These are phyloP conservation scores for Apocynum venetum DNA, from an alignment of 257 asterid species.

Conservation along the genomic window DNA sequence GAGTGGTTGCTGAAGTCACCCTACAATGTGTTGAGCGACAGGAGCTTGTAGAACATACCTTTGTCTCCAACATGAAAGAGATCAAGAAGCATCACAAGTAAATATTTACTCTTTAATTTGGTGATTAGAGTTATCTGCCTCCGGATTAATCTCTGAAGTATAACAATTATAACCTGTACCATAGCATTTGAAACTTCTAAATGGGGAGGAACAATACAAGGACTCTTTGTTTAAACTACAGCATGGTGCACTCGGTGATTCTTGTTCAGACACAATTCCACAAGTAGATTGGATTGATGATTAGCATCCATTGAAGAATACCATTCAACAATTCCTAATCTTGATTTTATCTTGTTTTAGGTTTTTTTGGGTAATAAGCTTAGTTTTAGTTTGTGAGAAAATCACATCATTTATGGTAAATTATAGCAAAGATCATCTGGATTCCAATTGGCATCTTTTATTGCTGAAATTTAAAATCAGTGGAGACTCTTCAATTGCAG, in stretches of 20 bases:
- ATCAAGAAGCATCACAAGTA: constrained; percentile 93
- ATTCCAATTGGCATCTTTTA: not conserved
- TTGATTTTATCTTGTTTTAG: not conserved
- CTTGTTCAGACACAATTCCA: not conserved
- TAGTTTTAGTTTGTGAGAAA: not conserved
- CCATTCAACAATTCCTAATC: not conserved
- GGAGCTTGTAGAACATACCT: constrained; percentile 93
- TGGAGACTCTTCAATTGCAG: not conserved
- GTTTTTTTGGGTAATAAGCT: not conserved
- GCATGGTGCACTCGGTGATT: constrained; percentile 3
- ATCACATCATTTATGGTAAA: not conserved
- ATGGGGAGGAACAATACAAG: not conserved
- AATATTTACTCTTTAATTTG: constrained; percentile 20
- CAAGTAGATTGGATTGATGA: not conserved
- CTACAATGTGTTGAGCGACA: constrained; percentile 89
- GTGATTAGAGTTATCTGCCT: constrained; percentile 4
- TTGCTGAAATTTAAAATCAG: not conserved
- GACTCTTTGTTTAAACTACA: not conserved
- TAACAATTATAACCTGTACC: not conserved
- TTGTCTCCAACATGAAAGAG: constrained; percentile 66
- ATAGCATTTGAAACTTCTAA: not conserved
- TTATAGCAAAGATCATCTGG: not conserved
- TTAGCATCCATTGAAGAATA: not conserved
- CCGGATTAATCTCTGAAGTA: not conserved
- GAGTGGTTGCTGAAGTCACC: constrained; percentile 95